phyloP scores from a whole-genome alignment of 2,329 filamentous ascomycete species.

The Hymenoscyphus fructigenus region DNA sequence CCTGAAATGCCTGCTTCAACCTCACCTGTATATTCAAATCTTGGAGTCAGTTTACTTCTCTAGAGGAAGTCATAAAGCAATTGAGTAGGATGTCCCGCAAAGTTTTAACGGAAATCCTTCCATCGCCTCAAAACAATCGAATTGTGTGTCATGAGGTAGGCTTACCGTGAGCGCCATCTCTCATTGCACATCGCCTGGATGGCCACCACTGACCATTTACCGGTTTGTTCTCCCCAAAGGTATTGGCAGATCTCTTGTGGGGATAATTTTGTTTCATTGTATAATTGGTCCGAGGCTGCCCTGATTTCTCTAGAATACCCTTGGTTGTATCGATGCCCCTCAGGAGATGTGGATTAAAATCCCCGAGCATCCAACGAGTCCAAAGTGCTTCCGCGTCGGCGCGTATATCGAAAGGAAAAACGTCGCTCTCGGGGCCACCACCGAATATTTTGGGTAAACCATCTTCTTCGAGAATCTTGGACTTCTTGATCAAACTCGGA shows the following conservation, averaged over 20 bases:
- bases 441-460: conserved; percentile 45
- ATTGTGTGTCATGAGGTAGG: background rate
- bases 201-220: conserved; percentile 51
- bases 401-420: conserved; percentile 46
- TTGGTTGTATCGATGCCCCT: conserved; percentile 32
- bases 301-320: conserved; percentile 16
- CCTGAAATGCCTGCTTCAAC: conserved; percentile 52
- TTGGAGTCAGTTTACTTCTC: background rate
- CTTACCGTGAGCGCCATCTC: conserved; percentile 52
- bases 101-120: too few species aligned
- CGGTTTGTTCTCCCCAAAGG: conserved; percentile 35
- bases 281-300: conserved; percentile 17
- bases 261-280: conserved; percentile 16
- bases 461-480: conserved; percentile 32
- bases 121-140: too few species aligned
- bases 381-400: conserved; percentile 46
- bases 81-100: too few species aligned
- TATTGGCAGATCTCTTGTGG: conserved; percentile 18
- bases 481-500: conserved; percentile 27
- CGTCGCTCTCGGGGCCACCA: conserved; percentile 19
- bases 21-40: conserved; percentile 10
- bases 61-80: too few species aligned
- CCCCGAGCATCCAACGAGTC: conserved; percentile 42
- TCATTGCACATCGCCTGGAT: conserved; percentile 46
- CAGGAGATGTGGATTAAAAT: conserved; percentile 46